Percentiles rank a stretch among this genome's conserved stretches.
Evolutionary conservation across 108 stramenopile species (phyloP).

Genomic region (Aurantiochytrium sp.): DNA sequence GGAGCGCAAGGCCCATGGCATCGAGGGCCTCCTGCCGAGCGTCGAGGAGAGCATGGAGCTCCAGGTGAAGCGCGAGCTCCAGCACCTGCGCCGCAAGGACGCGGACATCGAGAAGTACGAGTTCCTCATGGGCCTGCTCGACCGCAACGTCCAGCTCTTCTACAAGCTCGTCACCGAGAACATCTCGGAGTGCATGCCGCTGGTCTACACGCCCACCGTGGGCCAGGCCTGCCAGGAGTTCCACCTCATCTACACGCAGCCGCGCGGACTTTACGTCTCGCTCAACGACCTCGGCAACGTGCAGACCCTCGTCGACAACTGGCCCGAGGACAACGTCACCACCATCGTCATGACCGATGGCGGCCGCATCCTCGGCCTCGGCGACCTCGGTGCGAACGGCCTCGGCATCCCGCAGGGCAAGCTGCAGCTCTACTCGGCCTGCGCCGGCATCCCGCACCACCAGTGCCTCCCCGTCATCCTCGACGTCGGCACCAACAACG

Average conservation of each 20-base stretch:
- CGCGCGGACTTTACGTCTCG: constrained; percentile 92
- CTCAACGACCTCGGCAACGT: constrained; percentile 83
- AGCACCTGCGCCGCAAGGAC: constrained; percentile 38
- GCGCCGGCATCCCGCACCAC: constrained; percentile 93
- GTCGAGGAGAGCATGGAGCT: constrained; percentile 50
- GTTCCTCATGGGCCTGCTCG: constrained; percentile 84
- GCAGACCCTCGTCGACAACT: constrained; percentile 88
- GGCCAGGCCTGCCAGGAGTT: constrained; percentile 88
- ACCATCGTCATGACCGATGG: constrained; percentile 98
- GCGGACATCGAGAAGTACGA: constrained; percentile 78
- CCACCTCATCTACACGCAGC: constrained; percentile 40
- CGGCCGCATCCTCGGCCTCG: constrained; percentile 85
- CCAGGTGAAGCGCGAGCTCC: constrained; percentile 44
- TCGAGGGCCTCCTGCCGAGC: constrained; percentile 49
- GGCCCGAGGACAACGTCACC: constrained; percentile 88
- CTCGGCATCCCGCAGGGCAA: constrained; percentile 94
- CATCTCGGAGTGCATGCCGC: constrained; percentile 88
- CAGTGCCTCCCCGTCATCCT: constrained; percentile 87
- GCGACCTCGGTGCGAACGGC: constrained; percentile 93
- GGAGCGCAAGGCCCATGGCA: constrained; percentile 28
- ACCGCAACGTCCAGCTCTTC: constrained; percentile 92
- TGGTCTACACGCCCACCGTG: constrained; percentile 98
- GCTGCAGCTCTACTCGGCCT: constrained; percentile 86
- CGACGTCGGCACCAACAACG: constrained; percentile 97
- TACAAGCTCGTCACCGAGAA: constrained; percentile 86